These are phyloP conservation scores for Poa pratensis DNA, from an alignment of 176 grass and related monocot genomes.

Conservation along the genomic window DNA sequence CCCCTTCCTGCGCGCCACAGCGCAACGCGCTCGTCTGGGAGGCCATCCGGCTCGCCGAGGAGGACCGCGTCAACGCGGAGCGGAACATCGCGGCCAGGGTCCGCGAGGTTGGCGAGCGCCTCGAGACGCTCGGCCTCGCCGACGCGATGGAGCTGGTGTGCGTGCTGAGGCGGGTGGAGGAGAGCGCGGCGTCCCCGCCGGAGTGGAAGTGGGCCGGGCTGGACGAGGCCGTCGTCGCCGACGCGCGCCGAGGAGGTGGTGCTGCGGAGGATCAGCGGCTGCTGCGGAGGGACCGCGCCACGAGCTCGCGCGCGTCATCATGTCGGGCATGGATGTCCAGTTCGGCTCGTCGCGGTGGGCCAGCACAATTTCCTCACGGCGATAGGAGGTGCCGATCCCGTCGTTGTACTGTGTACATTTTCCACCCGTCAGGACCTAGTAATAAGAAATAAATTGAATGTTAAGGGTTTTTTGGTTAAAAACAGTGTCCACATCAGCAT, in stretches of 20 bases:
- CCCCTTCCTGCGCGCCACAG: conserved; percentile 27
- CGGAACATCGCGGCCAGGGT: conserved; percentile 57
- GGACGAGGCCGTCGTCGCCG: conserved; percentile 54
- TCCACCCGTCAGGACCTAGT: too few relatives aligned
- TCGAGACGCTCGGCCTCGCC: conserved; percentile 62
- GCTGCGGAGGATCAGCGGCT: conserved; percentile 47
- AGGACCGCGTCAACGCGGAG: conserved; percentile 56
- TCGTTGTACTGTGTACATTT: too few relatives aligned
- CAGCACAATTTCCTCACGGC: conserved; percentile 15
- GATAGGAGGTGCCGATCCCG: not conserved
- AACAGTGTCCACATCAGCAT: too few relatives aligned
- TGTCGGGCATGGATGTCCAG: conserved; percentile 28
- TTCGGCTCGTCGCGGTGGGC: conserved; percentile 70
- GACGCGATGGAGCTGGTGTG: conserved; percentile 73
- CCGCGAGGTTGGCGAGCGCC: conserved; percentile 59
- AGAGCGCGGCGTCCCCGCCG: conserved; percentile 21
- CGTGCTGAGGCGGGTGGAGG: conserved; percentile 63
- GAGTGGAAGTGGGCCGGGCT: conserved; percentile 73
- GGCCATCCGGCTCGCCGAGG: conserved; percentile 59
- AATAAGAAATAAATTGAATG: too few relatives aligned
- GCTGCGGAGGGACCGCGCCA: conserved; percentile 38
- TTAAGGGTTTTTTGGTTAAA: too few relatives aligned
- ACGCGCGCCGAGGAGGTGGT: conserved; percentile 49
- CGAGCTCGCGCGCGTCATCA: conserved; percentile 44
- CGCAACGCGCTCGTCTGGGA: conserved; percentile 58